These are phyloP conservation scores for Rosa multiflora DNA, from an alignment of 306 rosid species.

Conservation along the genomic window DNA sequence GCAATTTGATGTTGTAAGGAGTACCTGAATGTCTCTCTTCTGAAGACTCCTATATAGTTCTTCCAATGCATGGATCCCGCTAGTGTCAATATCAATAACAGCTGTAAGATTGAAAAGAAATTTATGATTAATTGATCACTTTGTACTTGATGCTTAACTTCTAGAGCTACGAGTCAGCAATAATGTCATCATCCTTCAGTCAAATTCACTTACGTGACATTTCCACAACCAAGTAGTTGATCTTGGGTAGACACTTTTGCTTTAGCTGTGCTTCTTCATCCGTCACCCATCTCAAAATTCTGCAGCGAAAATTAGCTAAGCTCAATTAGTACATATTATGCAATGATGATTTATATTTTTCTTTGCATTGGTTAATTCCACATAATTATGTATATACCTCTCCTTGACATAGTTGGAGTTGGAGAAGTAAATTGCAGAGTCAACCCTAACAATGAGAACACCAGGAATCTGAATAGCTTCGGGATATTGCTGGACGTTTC, in stretches of 20 bases:
- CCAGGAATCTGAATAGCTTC: constrained; percentile 54
- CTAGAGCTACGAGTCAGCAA: not conserved
- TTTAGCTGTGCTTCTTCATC: constrained; percentile 49
- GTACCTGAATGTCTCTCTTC: constrained; percentile 55
- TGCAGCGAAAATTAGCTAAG: constrained; percentile 16
- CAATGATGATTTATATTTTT: no score
- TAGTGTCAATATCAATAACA: constrained; percentile 76
- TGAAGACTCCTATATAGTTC: constrained; percentile 51
- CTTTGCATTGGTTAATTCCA: not conserved
- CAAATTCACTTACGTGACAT: constrained; percentile 69
- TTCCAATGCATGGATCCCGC: constrained; percentile 72
- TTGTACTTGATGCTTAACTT: not conserved
- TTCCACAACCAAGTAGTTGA: constrained; percentile 51
- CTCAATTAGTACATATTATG: not conserved
- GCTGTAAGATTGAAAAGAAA: constrained; percentile 37
- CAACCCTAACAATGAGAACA: constrained; percentile 68
- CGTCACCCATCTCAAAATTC: constrained; percentile 71
- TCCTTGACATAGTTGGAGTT: constrained; percentile 82
- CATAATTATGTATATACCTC: constrained; percentile 42
- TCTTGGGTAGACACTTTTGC: constrained; percentile 27
- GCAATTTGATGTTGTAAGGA: not conserved
- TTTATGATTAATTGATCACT: not conserved
- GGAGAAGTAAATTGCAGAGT: constrained; percentile 87
- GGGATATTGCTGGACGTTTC: constrained; percentile 73
- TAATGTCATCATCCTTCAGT: not conserved